These are phyloP conservation scores for Hibiscus trionum DNA, from an alignment of 345 rosid genomes.

Conservation along the genomic window DNA sequence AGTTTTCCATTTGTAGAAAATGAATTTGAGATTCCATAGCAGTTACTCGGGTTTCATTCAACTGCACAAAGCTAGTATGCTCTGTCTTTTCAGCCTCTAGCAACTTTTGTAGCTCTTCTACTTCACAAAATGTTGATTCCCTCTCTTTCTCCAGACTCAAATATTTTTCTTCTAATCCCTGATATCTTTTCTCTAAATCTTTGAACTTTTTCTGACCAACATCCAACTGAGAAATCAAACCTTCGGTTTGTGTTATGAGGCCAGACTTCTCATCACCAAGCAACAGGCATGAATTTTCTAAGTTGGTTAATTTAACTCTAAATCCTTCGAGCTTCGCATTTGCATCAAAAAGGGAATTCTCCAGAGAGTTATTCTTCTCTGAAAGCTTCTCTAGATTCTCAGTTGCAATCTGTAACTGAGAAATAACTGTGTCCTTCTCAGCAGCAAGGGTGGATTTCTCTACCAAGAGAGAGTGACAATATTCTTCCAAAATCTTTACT, in stretches of 20 bases:
- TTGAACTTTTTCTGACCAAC: constrained; percentile 36
- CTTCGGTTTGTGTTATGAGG: constrained; percentile 41
- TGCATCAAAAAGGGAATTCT: constrained; percentile 64
- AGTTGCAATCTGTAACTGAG: constrained; percentile 50
- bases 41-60: background rate
- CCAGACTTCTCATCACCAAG: constrained; percentile 57
- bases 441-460: constrained; percentile 62
- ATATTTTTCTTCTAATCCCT: constrained; percentile 39
- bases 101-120: constrained; percentile 38
- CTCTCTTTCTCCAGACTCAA: constrained; percentile 48
- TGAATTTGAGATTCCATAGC: constrained; percentile 6
- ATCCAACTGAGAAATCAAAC: constrained; percentile 47
- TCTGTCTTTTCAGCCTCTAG: constrained; percentile 50
- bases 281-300: constrained; percentile 51
- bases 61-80: constrained; percentile 36
- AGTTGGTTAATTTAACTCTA: constrained; percentile 42
- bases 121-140: constrained; percentile 39
- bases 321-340: constrained; percentile 64
- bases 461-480: constrained; percentile 40
- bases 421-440: constrained; percentile 48
- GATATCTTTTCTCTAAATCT: constrained; percentile 47
- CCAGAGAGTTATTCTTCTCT: constrained; percentile 55
- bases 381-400: constrained; percentile 49
- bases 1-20: background rate
- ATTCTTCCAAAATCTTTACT: constrained; percentile 59